Evolutionary conservation across 306 rosid genomes (phyloP).

Genomic region (Prunus mume): DNA sequence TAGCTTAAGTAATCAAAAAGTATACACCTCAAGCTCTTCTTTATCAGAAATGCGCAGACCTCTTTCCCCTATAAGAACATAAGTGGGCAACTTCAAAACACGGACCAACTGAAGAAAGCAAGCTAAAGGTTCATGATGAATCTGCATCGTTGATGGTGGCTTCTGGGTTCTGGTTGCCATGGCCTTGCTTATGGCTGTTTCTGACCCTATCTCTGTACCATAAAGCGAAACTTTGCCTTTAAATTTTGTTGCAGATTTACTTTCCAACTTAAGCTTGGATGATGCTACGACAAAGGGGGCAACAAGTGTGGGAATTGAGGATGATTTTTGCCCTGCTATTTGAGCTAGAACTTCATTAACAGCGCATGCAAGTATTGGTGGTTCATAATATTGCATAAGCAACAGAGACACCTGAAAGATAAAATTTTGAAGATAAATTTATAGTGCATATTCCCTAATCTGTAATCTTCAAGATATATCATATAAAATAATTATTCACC

Average conservation of each 20-base stretch:
- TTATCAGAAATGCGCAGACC: conserved; percentile 36
- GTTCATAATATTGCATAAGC: conserved; percentile 59
- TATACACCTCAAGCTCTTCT: conserved; percentile 51
- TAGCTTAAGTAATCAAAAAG: conserved; percentile 8
- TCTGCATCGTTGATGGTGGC: conserved; percentile 42
- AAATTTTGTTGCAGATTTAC: conserved; percentile 31
- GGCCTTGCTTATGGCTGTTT: conserved; percentile 38
- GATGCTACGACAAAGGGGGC: conserved; percentile 55
- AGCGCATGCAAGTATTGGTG: conserved; percentile 74
- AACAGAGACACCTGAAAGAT: conserved; percentile 59
- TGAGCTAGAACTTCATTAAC: conserved; percentile 58
- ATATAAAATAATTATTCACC: background rate
- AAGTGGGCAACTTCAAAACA: conserved; percentile 53
- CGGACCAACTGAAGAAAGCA: conserved; percentile 68
- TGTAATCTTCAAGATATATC: background rate
- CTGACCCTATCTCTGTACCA: conserved; percentile 56
- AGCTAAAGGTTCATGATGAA: conserved; percentile 62
- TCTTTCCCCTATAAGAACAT: conserved; percentile 52
- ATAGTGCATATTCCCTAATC: background rate
- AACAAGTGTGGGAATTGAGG: conserved; percentile 48
- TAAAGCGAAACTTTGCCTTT: conserved; percentile 35
- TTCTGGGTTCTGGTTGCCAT: conserved; percentile 48
- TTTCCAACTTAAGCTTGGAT: conserved; percentile 57
- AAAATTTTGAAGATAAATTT: background rate
- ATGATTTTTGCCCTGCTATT: conserved; percentile 37